phyloP scores from a whole-genome alignment of 2,329 filamentous ascomycete genomes.

The Cyphellophora attinorum region DNA sequence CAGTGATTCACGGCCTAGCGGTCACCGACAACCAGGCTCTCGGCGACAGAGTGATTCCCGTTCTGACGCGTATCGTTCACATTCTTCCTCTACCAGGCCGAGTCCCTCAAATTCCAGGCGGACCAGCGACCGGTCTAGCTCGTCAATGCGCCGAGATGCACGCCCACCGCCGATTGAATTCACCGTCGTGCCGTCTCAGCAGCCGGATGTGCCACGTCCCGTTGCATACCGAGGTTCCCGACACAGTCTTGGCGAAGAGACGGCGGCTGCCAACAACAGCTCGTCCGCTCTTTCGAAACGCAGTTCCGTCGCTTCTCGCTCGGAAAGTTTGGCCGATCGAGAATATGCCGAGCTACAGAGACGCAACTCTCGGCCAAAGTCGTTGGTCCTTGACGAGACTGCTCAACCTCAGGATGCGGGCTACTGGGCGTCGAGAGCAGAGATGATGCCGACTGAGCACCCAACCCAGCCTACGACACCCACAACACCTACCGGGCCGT shows the following conservation, averaged over 20 bases:
- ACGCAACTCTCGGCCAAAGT: not conserved
- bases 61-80: too few species aligned
- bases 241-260: not conserved
- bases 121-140: not conserved
- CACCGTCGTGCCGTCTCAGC: not conserved
- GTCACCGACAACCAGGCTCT: too few species aligned
- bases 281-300: slow-evolving; percentile 4
- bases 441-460: not conserved
- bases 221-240: not conserved
- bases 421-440: not conserved
- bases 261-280: not conserved
- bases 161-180: not conserved
- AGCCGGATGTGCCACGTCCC: not conserved
- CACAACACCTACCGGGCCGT: not conserved
- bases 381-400: not conserved
- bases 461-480: not conserved
- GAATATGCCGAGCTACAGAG: not conserved
- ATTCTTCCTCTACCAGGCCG: too few species aligned
- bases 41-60: too few species aligned
- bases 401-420: not conserved
- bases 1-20: too few species aligned
- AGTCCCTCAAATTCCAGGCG: not conserved
- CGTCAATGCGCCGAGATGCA: not conserved
- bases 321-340: not conserved
- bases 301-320: slow-evolving; percentile 1